phyloP scores from a whole-genome alignment of 179 eudicot species.

The Beta corolliflora region DNA sequence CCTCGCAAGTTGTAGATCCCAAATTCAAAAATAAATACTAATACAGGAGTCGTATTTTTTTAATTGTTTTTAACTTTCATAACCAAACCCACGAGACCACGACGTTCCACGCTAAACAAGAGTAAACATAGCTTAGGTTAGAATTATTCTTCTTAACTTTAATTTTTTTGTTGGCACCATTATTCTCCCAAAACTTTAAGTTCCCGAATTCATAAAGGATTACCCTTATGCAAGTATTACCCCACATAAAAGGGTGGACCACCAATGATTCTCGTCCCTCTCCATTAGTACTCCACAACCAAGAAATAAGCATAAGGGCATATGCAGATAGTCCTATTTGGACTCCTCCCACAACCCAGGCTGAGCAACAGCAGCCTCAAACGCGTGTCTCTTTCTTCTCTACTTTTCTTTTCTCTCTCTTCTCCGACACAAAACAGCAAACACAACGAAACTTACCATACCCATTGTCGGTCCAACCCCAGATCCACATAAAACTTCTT shows the following conservation, averaged over 20 bases:
- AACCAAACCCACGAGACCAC: slow-evolving; percentile 12
- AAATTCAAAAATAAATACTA: no score
- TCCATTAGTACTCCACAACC: background rate
- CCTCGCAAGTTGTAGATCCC: background rate
- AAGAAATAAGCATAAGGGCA: background rate
- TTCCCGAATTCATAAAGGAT: background rate
- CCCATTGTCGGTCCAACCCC: slow-evolving; percentile 35
- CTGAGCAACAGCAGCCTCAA: slow-evolving; percentile 23
- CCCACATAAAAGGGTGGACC: slow-evolving; percentile 6
- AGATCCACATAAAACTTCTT: slow-evolving; percentile 23
- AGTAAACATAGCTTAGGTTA: no score
- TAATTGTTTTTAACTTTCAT: background rate
- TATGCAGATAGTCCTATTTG: background rate
- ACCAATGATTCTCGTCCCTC: background rate
- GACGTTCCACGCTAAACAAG: background rate
- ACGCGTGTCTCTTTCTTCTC: slow-evolving; percentile 33
- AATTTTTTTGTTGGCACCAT: background rate
- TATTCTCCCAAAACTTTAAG: background rate
- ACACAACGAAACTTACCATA: slow-evolving; percentile 20
- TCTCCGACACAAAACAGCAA: slow-evolving; percentile 24
- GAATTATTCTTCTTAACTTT: background rate
- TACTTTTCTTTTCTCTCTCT: background rate
- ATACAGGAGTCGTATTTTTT: background rate
- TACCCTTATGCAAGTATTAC: background rate
- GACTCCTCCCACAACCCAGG: slow-evolving; percentile 6